Evolutionary conservation across 1,284 basidiomycete species (phyloP).

Genomic region (Trichosporon asahii): DNA sequence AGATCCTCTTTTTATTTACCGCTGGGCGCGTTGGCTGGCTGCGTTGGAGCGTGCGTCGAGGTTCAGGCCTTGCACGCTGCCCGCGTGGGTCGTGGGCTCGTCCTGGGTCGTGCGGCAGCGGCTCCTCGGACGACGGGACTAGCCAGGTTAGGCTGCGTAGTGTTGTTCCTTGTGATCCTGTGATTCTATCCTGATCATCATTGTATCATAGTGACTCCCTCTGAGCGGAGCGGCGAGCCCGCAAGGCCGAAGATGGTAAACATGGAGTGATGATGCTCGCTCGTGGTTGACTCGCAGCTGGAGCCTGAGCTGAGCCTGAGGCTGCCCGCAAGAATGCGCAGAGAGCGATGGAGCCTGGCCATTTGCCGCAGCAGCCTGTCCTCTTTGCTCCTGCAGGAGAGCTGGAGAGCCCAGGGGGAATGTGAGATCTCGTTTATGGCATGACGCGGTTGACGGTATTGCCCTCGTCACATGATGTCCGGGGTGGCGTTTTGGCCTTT

Average conservation of each 20-base stretch:
- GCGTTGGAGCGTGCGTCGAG: too few species aligned
- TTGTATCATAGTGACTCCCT: neutral
- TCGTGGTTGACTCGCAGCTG: neutral
- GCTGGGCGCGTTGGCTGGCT: too few species aligned
- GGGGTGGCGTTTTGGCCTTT: neutral
- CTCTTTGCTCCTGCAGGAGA: too few species aligned
- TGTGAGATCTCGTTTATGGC: conserved; percentile 8
- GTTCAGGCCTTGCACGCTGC: too few species aligned
- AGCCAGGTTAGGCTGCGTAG: neutral
- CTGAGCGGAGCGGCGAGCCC: too few species aligned
- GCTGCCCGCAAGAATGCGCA: neutral
- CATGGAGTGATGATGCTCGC: neutral
- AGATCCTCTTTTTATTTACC: too few species aligned
- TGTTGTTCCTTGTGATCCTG: neutral
- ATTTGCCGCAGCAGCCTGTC: neutral
- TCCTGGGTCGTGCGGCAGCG: neutral
- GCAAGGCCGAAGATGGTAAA: neutral
- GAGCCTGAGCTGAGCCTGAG: neutral
- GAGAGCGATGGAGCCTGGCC: neutral
- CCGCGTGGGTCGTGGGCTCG: neutral
- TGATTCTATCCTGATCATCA: neutral
- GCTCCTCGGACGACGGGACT: neutral
- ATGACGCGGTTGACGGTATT: conserved; percentile 4
- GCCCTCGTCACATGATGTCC: neutral
- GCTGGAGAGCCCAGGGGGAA: neutral